Percentiles rank a stretch among this genome's conserved stretches.
phyloP scores from a whole-genome alignment of 140 eudicot genomes.

The Cichorium intybus region DNA sequence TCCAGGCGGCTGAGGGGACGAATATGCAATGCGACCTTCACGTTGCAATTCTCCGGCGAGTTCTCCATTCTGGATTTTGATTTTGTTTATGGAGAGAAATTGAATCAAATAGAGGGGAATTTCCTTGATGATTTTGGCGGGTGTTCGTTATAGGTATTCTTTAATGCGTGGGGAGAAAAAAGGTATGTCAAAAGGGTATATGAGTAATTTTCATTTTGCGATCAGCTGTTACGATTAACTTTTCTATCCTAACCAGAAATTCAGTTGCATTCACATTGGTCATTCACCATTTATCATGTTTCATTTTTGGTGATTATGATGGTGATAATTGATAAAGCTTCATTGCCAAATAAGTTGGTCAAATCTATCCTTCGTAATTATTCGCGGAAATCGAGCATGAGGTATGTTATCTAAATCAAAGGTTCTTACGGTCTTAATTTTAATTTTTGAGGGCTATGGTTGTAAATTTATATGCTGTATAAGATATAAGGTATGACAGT shows the following conservation, averaged over 20 bases:
- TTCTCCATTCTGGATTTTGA: conserved; percentile 27
- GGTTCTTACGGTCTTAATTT: too few relatives aligned
- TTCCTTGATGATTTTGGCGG: conserved; percentile 39
- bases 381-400: conserved; percentile 70
- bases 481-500: conserved; percentile 63
- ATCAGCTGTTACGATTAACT: too few relatives aligned
- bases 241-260: conserved; percentile 23
- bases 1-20: conserved; percentile 92
- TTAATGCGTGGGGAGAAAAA: conserved; percentile 2
- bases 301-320: conserved; percentile 44
- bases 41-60: conserved; percentile 79
- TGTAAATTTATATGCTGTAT: conserved; percentile 7
- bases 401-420: conserved; percentile 46
- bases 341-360: conserved; percentile 62
- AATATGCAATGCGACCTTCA: conserved; percentile 92
- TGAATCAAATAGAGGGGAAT: conserved; percentile 26
- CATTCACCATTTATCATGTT: conserved; percentile 71
- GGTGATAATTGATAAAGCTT: conserved; percentile 39
- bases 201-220: not conserved
- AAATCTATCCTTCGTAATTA: conserved; percentile 73
- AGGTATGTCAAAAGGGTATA: conserved; percentile 3
- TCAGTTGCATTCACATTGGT: conserved; percentile 66
- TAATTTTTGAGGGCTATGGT: not conserved
- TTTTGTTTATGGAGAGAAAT: conserved; percentile 18
- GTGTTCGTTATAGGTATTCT: conserved; percentile 23